Evolutionary conservation across 2,329 filamentous ascomycete genomes (phyloP).

Genomic region (Helicocarpus griseus): DNA sequence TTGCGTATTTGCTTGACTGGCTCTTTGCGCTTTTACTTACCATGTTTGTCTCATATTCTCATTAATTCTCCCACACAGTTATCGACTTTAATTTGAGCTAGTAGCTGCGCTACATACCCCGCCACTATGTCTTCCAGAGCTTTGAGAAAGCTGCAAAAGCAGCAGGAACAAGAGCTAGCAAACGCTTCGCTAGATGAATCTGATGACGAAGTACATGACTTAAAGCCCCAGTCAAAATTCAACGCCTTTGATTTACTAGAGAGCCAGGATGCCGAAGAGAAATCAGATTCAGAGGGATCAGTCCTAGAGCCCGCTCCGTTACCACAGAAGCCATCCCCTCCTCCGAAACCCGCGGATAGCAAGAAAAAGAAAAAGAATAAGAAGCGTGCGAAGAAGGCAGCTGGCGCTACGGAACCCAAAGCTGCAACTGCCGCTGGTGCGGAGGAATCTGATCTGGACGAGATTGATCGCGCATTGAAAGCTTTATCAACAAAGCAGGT

Average conservation of each 20-base stretch:
- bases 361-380: slow-evolving; percentile 55
- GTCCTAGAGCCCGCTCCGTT: slow-evolving; percentile 11
- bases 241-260: slow-evolving; percentile 47
- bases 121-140: slow-evolving; percentile 53
- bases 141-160: slow-evolving; percentile 53
- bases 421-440: slow-evolving; percentile 9
- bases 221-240: slow-evolving; percentile 31
- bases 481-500: slow-evolving; percentile 43
- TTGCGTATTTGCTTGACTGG: neutral
- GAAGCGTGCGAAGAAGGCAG: slow-evolving; percentile 34
- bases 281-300: slow-evolving; percentile 24
- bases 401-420: slow-evolving; percentile 15
- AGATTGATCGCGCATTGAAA: slow-evolving; percentile 56
- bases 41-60: neutral
- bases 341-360: slow-evolving; percentile 48
- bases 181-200: slow-evolving; percentile 27
- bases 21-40: neutral
- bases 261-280: slow-evolving; percentile 24
- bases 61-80: neutral
- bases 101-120: neutral
- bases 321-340: slow-evolving; percentile 6
- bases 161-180: slow-evolving; percentile 39
- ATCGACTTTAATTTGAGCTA: slow-evolving; percentile 4
- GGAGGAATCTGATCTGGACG: slow-evolving; percentile 41
- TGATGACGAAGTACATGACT: slow-evolving; percentile 31